Evolutionary conservation across 768 basidiomycete species (phyloP).

Genomic region (Trametes elegans): DNA sequence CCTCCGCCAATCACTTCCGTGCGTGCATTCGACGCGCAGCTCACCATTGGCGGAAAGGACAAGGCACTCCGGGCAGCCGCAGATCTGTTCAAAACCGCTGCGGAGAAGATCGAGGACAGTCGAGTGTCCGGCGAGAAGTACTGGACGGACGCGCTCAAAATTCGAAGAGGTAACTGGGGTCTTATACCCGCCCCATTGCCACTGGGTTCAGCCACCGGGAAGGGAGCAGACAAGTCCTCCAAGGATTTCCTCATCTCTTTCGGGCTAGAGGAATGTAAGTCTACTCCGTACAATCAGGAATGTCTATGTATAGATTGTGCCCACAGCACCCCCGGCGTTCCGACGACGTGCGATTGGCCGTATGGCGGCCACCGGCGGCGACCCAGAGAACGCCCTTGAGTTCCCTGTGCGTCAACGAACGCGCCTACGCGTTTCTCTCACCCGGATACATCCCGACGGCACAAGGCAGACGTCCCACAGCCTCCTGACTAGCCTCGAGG

Average conservation of each 20-base stretch:
- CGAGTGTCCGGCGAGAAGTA: conserved; percentile 66
- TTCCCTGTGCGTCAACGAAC: conserved; percentile 66
- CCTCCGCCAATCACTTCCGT: conserved; percentile 49
- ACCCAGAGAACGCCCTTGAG: conserved; percentile 41
- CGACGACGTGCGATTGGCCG: conserved; percentile 70
- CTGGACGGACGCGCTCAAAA: conserved; percentile 80
- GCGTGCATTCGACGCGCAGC: conserved; percentile 30
- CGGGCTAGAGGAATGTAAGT: conserved; percentile 79
- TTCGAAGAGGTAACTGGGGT: conserved; percentile 76
- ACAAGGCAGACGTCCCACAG: conserved; percentile 37
- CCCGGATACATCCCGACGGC: conserved; percentile 35
- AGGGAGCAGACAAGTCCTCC: conserved; percentile 75
- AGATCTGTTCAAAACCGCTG: conserved; percentile 65
- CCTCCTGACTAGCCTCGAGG: conserved; percentile 29
- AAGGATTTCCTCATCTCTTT: conserved; percentile 81
- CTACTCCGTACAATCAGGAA: not conserved
- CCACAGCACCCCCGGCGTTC: conserved; percentile 60
- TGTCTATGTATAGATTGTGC: conserved; percentile 1
- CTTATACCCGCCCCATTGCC: conserved; percentile 78
- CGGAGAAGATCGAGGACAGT: conserved; percentile 64
- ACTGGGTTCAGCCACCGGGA: conserved; percentile 63
- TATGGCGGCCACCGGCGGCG: conserved; percentile 48
- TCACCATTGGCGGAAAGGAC: conserved; percentile 74
- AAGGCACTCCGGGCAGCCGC: conserved; percentile 75
- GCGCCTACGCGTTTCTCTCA: conserved; percentile 61